Base-by-base conservation (phyloP, 176 grass and related monocot species). In the Leersia perrieri region DNA sequence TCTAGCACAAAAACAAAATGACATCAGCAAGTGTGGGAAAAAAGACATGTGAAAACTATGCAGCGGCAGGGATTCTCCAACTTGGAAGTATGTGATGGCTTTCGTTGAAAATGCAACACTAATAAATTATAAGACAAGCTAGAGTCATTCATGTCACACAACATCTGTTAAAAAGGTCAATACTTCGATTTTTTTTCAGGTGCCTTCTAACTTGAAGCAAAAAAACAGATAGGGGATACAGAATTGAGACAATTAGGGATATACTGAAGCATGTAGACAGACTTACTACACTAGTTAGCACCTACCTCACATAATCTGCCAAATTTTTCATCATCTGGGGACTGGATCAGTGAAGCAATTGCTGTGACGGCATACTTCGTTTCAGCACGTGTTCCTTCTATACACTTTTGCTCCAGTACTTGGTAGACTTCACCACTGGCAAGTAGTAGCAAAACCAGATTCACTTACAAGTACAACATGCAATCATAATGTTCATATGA, bases 301-400 rank as follows among this genome's bases (percentile, higher is more conserved):
- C 39, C 63, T 89, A 91, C 95, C 88, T 95, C 26, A 14, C 77
- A 93, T 82, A 98, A 88, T 85, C 40, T 83, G 64, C 72, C 61
- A 86, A 95, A 93, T 70, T 53, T 90, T 60, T 44, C 42, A 64
- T 91, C 83, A 85, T 73, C 70, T 79, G 86, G 63, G 32, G 80
- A 69, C 66, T 77, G 79, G 26, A 79, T 72, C 23, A 98, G 71
- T 35, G 90, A 91, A 88, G 74, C 82, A 79, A 98, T 95, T 74
- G 87, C 86, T 68, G 62, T 71, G 60, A 95, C 73, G 63, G 96
- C 96, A 74, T 89, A 86, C 78, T 98, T 98, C 33, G 96, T 88
- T 88, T 98, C 96, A n/a, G 66, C 72, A 42, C 92, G 92, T 41
- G 96, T 95, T 84, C 95, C 95, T 82, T 95, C 90, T 69, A 95